Conservation (phyloP, 75 land plant genomes). For the Cryptomeria japonica region DNA sequence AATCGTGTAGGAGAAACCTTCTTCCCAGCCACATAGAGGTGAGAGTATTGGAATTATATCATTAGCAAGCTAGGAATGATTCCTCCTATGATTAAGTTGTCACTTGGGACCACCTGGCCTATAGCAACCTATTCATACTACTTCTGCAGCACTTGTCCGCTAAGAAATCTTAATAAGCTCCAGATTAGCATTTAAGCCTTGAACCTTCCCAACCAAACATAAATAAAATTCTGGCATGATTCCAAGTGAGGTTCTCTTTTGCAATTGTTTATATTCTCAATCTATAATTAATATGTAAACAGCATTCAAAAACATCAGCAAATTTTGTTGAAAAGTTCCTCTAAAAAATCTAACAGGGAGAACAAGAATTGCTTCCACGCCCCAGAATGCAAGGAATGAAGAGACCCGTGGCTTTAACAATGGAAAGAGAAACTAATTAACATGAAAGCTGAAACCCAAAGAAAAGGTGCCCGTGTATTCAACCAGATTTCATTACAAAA, state of each 20-base stretch:
- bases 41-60: not conserved
- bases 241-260: too few species aligned
- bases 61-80: not conserved
- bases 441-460: too few species aligned
- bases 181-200: not conserved
- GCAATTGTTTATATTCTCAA: too few species aligned
- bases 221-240: too few species aligned
- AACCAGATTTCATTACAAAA: too few species aligned
- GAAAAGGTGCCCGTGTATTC: too few species aligned
- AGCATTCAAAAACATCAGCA: not conserved
- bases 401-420: not conserved
- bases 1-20: not conserved
- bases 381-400: not conserved
- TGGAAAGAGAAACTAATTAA: too few species aligned
- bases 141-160: not conserved
- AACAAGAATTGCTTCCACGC: not conserved
- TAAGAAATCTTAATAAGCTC: too few species aligned
- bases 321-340: not conserved
- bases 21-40: not conserved
- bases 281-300: too few species aligned
- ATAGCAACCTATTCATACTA: not conserved
- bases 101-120: not conserved
- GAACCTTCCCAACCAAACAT: not conserved
- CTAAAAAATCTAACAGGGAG: not conserved
- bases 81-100: not conserved